A percentile compares a stretch with the other conserved stretches of the same genome.
These are phyloP conservation scores for Mycena sanguinolenta DNA, from an alignment of 768 basidiomycete species.

Conservation along the genomic window DNA sequence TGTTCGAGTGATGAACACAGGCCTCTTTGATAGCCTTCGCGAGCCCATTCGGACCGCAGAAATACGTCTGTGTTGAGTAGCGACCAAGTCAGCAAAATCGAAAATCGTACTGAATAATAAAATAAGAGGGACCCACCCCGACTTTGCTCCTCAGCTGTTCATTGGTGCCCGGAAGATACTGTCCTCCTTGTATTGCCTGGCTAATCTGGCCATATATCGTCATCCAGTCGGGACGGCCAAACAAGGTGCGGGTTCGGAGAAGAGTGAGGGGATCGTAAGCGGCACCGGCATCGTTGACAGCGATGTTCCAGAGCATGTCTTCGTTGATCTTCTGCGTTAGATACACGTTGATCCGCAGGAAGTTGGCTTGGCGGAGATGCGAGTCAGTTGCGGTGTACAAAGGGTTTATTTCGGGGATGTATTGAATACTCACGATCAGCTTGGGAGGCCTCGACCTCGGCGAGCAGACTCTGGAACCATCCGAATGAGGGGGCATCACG, in stretches of 20 bases:
- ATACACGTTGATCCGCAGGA: conserved; percentile 92
- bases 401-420: neutral
- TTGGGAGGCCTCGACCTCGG: conserved; percentile 90
- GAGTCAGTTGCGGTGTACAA: conserved; percentile 8
- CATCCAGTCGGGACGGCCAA: conserved; percentile 93
- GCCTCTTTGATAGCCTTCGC: conserved; percentile 85
- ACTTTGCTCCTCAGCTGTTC: conserved; percentile 87
- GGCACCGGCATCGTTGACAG: conserved; percentile 87
- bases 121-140: conserved; percentile 65
- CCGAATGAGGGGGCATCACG: conserved; percentile 93
- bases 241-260: conserved; percentile 91
- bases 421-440: conserved; percentile 84
- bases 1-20: conserved; percentile 65
- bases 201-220: conserved; percentile 81
- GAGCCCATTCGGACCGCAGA: conserved; percentile 87
- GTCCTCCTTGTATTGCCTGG: conserved; percentile 83
- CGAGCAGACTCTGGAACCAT: conserved; percentile 93
- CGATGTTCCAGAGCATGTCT: conserved; percentile 93
- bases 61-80: conserved; percentile 72
- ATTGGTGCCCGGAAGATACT: conserved; percentile 84
- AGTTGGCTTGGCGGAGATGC: conserved; percentile 71
- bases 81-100: neutral
- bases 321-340: conserved; percentile 88
- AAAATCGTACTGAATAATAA: neutral
- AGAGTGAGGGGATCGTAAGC: conserved; percentile 92